Percentiles rank a stretch among this genome's conserved stretches.
phyloP scores from a whole-genome alignment of 345 rosid genomes.

The Aurinia saxatilis region DNA sequence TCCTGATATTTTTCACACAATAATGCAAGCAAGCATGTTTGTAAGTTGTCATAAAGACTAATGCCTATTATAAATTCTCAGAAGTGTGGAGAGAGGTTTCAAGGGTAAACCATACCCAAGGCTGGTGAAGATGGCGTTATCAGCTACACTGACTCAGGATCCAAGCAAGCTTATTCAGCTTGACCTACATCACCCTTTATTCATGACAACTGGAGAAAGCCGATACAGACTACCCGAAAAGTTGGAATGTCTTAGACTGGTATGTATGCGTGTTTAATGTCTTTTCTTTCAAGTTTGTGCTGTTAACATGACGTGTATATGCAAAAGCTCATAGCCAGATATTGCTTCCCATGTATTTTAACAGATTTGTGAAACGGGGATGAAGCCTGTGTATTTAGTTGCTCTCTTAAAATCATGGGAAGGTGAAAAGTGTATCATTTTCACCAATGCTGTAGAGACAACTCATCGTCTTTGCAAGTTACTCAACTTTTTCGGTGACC shows the following conservation, averaged over 20 bases:
- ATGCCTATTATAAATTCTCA: constrained; percentile 13
- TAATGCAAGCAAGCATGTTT: neutral
- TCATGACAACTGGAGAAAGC: constrained; percentile 68
- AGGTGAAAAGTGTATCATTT: constrained; percentile 76
- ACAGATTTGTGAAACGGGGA: constrained; percentile 68
- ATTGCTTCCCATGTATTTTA: constrained; percentile 8
- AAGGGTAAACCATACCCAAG: constrained; percentile 75
- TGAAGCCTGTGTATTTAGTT: constrained; percentile 74
- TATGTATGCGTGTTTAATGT: constrained; percentile 33
- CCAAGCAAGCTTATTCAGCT: constrained; percentile 97
- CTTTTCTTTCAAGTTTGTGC: neutral
- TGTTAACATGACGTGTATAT: neutral
- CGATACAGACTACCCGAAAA: constrained; percentile 78
- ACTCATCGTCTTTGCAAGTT: constrained; percentile 79
- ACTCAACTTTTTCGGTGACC: constrained; percentile 65
- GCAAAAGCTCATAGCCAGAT: neutral
- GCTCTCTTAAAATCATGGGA: constrained; percentile 67
- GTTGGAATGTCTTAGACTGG: constrained; percentile 79
- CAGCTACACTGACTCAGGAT: constrained; percentile 94
- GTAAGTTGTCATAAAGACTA: neutral
- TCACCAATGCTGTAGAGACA: constrained; percentile 81
- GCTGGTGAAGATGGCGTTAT: constrained; percentile 79
- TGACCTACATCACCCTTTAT: constrained; percentile 85
- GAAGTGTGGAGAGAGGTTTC: constrained; percentile 81
- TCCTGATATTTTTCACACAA: neutral